Evolutionary conservation across 1,139 yeast species (phyloP).

Genomic region (Eremothecium coryli): DNA sequence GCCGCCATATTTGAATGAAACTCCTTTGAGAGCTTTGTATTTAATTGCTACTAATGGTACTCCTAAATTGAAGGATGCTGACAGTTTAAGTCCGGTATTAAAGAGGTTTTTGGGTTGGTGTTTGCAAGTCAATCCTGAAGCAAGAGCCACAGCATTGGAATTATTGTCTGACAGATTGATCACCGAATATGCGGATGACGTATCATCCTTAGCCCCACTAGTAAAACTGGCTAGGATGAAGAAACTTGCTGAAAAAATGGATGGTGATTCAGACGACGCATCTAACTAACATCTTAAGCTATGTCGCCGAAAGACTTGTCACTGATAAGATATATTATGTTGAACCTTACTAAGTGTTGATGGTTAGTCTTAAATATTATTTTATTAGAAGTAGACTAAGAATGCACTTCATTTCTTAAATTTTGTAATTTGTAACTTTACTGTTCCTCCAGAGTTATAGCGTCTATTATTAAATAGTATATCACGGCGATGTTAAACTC

Average conservation of each 20-base stretch:
- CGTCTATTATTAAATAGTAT: no score
- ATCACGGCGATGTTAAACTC: conserved; percentile 10
- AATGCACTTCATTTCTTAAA: no score
- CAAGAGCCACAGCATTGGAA: conserved; percentile 74
- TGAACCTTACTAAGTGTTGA: no score
- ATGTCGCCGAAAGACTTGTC: no score
- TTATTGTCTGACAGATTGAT: conserved; percentile 67
- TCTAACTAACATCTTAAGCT: conserved; percentile 1
- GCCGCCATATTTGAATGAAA: conserved; percentile 93
- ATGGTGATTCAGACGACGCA: conserved; percentile 26
- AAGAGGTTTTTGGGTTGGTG: conserved; percentile 68
- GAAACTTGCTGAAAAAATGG: conserved; percentile 46
- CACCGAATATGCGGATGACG: conserved; percentile 54
- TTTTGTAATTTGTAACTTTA: no score
- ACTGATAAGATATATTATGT: no score
- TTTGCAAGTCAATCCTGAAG: conserved; percentile 74
- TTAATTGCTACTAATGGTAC: conserved; percentile 94
- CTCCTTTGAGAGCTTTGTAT: conserved; percentile 82
- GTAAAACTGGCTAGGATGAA: conserved; percentile 83
- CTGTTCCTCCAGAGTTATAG: no score
- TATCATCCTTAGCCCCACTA: conserved; percentile 70
- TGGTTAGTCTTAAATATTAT: no score
- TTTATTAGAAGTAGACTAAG: no score
- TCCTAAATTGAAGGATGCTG: conserved; percentile 85
- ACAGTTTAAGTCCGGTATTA: conserved; percentile 57